phyloP scores from a whole-genome alignment of 805 yeast species.

The Teunomyces lycoperdinae region DNA sequence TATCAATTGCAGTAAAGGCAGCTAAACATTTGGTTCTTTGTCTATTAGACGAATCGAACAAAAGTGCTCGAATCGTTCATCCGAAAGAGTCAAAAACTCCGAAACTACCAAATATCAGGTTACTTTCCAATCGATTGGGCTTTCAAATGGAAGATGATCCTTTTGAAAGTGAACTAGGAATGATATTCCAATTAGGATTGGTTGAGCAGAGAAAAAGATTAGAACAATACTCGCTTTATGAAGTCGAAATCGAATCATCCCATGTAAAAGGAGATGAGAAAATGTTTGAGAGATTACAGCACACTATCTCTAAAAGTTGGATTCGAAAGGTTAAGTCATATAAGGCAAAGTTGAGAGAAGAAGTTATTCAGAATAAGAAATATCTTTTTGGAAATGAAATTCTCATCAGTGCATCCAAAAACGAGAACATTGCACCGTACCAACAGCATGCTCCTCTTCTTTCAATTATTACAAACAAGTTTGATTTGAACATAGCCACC shows the following conservation, averaged over 20 bases:
- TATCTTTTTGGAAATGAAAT: slow-evolving; percentile 37
- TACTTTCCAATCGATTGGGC: slow-evolving; percentile 24
- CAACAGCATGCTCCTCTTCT: slow-evolving; percentile 35
- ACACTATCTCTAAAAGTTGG: slow-evolving; percentile 66
- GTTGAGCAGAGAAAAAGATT: slow-evolving; percentile 39
- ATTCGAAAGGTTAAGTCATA: slow-evolving; percentile 55
- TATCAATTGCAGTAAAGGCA: slow-evolving; percentile 32
- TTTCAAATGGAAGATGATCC: slow-evolving; percentile 45
- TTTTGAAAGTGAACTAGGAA: slow-evolving; percentile 37
- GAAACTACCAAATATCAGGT: slow-evolving; percentile 24
- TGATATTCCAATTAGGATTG: slow-evolving; percentile 41
- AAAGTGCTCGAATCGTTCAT: slow-evolving; percentile 17
- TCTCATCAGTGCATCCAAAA: slow-evolving; percentile 12
- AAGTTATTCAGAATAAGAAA: slow-evolving; percentile 33
- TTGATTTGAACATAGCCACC: slow-evolving; percentile 21
- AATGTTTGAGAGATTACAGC: slow-evolving; percentile 32
- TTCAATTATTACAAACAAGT: slow-evolving; percentile 25
- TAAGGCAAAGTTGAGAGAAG: slow-evolving; percentile 33
- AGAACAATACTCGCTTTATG: slow-evolving; percentile 28
- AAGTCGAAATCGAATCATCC: slow-evolving; percentile 7
- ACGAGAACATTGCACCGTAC: slow-evolving; percentile 28
- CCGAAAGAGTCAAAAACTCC: slow-evolving; percentile 32
- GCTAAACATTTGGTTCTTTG: slow-evolving; percentile 32
- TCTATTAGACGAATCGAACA: slow-evolving; percentile 14
- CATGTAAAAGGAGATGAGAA: slow-evolving; percentile 3